These are phyloP conservation scores for Ophiorrhiza pumila DNA, from an alignment of 257 asterid species.

Conservation along the genomic window DNA sequence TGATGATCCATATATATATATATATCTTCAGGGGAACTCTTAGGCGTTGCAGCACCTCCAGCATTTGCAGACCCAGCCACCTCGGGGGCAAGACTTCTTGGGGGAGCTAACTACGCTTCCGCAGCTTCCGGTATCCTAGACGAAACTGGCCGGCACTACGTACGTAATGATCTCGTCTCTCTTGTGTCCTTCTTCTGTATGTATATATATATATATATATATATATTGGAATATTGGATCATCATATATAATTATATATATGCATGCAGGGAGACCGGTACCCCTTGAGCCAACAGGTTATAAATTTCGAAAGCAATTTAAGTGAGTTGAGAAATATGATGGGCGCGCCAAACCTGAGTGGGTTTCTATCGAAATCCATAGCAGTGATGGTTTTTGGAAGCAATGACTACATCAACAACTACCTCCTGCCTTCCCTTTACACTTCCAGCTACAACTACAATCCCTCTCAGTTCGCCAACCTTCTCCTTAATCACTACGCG, in stretches of 20 bases:
- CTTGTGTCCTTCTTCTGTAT: too few relatives aligned
- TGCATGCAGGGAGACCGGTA: constrained; percentile 76
- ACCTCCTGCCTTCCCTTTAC: constrained; percentile 61
- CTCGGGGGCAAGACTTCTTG: constrained; percentile 48
- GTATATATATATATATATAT: too few relatives aligned
- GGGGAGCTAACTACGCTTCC: constrained; percentile 89
- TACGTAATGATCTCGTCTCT: too few relatives aligned
- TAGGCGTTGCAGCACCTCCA: constrained; percentile 76
- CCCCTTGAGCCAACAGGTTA: constrained; percentile 68
- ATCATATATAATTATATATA: too few relatives aligned
- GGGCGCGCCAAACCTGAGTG: constrained; percentile 30
- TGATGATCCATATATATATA: background rate
- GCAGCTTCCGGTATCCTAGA: constrained; percentile 97
- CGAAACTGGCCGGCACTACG: constrained; percentile 79
- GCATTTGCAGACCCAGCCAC: constrained; percentile 80
- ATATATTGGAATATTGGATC: too few relatives aligned
- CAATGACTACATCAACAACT: constrained; percentile 96
- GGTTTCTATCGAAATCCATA: constrained; percentile 49
- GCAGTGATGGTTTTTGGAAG: constrained; percentile 72
- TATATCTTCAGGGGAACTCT: constrained; percentile 51
- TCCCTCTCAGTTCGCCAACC: constrained; percentile 65
- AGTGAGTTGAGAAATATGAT: constrained; percentile 55
- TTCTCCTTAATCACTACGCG: constrained; percentile 66
- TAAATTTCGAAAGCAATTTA: constrained; percentile 71
- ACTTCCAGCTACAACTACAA: constrained; percentile 64